Evolutionary conservation across 768 basidiomycete species (phyloP), one percentile per base, ranked within the genome.

Genomic region (Psilocybe azurescens): DNA sequence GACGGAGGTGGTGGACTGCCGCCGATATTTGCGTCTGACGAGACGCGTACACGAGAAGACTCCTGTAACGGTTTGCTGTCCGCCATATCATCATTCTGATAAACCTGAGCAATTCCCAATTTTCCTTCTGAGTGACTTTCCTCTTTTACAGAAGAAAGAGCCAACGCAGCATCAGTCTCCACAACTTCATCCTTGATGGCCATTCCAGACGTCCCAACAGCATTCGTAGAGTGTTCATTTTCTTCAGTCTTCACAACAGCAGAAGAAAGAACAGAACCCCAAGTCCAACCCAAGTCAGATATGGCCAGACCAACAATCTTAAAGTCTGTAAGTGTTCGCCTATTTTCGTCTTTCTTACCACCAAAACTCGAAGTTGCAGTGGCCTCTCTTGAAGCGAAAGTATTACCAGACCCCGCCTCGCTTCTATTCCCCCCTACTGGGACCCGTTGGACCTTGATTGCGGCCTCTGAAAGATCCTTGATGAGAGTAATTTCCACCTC

Each of bases 261-360:
- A 49, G 69, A 36, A 39, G 70, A 67, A 33, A 85, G 86, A 55
- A 87, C 70, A 54, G 79, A 67, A 62, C 95, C 94, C 97, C 97
- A 98, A 53, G 81, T 84, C 97, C 97, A 98, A 67, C 78, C 80
- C 61, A 97, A 79, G 67, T 90, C 89, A 68, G 82, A 86, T 67
- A 97, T 90, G 73, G 93, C 88, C 67, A 98, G 82, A 29, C 92
- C 95, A 71, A 96, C 82, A 73, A 99, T 95, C 79, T 97, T 94
- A 86, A 99, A 99, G 79, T 99, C 97, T 39, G 95, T 98, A 68
- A 99, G 88, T 32, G 96, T 97, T 69, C 94, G 87, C 71, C 90
- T 86, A 73, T 91, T 90, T 75, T 94, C 93, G 72, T 93, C 91
- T 76, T 90, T 91, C 84, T 93, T 93, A 83, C 89, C 87, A 63